Evolutionary conservation across 2,329 filamentous ascomycete species (phyloP).

Genomic region (Pseudogymnoascus sp.): DNA sequence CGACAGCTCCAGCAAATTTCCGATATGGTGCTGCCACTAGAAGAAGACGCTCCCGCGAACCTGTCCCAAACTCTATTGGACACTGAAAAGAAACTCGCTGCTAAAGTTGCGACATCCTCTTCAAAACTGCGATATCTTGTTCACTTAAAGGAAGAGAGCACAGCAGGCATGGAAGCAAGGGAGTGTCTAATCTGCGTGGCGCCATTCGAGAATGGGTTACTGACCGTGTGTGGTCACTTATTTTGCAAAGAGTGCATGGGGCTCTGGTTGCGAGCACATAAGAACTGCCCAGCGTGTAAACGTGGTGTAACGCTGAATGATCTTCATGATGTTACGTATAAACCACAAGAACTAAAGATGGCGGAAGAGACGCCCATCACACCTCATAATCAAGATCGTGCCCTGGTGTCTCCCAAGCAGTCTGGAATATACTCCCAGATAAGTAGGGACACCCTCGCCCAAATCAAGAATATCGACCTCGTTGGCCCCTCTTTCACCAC

Average conservation of each 20-base stretch:
- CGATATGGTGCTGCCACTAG: slow-evolving; percentile 64
- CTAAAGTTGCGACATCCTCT: slow-evolving; percentile 54
- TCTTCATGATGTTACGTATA: slow-evolving; percentile 79
- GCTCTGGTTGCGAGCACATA: slow-evolving; percentile 67
- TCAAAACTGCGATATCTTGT: slow-evolving; percentile 70
- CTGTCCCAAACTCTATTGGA: slow-evolving; percentile 37
- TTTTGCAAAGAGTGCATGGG: slow-evolving; percentile 86
- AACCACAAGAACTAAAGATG: slow-evolving; percentile 64
- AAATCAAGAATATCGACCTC: slow-evolving; percentile 78
- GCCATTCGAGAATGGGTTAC: slow-evolving; percentile 66
- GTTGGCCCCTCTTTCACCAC: slow-evolving; percentile 70
- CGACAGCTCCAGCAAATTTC: slow-evolving; percentile 85
- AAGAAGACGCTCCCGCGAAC: slow-evolving; percentile 39
- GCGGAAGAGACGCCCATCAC: slow-evolving; percentile 43
- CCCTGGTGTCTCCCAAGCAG: slow-evolving; percentile 16
- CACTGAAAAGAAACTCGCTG: slow-evolving; percentile 45
- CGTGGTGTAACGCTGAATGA: slow-evolving; percentile 55
- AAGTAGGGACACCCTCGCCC: slow-evolving; percentile 59
- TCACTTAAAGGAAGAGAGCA: slow-evolving; percentile 43
- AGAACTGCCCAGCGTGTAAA: slow-evolving; percentile 82
- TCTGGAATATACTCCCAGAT: slow-evolving; percentile 70
- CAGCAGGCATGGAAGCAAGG: slow-evolving; percentile 52
- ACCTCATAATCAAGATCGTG: slow-evolving; percentile 9
- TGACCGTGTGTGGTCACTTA: slow-evolving; percentile 84
- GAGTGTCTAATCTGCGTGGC: slow-evolving; percentile 83